Evolutionary conservation across 805 yeast species (phyloP).

Genomic region (Ogataea haglerorum): DNA sequence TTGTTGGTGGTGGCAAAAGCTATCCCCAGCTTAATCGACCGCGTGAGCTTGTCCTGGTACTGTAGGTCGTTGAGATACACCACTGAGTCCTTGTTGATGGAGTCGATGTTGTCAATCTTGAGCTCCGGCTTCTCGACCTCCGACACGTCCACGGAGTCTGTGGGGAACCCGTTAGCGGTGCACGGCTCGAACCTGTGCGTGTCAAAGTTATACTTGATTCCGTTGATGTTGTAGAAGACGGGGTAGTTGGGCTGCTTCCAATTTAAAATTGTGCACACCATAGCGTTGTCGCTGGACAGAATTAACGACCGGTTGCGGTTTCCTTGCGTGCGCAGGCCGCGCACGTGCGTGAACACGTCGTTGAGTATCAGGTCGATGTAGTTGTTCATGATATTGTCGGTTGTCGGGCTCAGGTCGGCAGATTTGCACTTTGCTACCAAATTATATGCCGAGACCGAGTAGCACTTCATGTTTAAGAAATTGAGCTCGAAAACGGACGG

Average conservation of each 20-base stretch:
- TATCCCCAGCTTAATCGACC: conserved; percentile 80
- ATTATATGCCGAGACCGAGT: conserved; percentile 22
- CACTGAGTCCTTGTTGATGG: conserved; percentile 34
- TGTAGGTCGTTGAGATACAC: conserved; percentile 32
- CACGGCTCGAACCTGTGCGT: conserved; percentile 34
- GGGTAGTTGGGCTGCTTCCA: conserved; percentile 99
- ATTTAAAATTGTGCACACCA: conserved; percentile 87
- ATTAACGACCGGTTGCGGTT: conserved; percentile 60
- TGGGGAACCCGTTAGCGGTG: conserved; percentile 40
- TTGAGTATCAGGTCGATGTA: conserved; percentile 73
- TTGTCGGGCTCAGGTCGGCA: conserved; percentile 18
- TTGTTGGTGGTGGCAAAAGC: conserved; percentile 79
- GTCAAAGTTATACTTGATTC: conserved; percentile 40
- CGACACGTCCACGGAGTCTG: conserved; percentile 4
- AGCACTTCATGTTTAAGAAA: conserved; percentile 27
- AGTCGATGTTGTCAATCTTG: conserved; percentile 35
- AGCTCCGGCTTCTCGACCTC: conserved; percentile 16
- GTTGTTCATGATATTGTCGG: conserved; percentile 50
- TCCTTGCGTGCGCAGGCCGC: conserved; percentile 39
- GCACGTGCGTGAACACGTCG: conserved; percentile 73
- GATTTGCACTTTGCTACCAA: conserved; percentile 15
- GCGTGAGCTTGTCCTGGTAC: conserved; percentile 44
- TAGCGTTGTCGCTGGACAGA: conserved; percentile 81
- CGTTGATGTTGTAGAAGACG: conserved; percentile 79
- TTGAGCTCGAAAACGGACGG: conserved; percentile 52